phyloP scores from a whole-genome alignment of 257 asterid species.

The Mentha longifolia region DNA sequence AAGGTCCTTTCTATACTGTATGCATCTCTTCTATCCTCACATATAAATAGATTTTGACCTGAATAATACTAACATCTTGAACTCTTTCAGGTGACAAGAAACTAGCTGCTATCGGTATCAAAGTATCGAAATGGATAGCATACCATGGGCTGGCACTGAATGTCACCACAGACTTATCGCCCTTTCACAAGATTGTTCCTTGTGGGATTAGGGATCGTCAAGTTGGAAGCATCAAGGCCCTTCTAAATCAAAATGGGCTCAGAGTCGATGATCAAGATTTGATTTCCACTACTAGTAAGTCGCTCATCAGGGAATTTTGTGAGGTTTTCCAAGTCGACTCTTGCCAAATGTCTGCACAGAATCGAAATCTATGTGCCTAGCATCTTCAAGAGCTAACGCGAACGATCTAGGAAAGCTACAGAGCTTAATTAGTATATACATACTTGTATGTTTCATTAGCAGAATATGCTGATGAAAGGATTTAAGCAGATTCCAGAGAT shows the following conservation, averaged over 20 bases:
- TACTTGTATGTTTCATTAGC: too few species aligned
- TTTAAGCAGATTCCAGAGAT: too few species aligned
- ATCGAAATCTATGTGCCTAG: background rate
- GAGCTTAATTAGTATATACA: too few species aligned
- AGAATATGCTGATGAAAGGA: too few species aligned
- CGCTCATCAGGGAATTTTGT: conserved; percentile 61
- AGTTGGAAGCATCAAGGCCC: conserved; percentile 75
- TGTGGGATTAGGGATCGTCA: conserved; percentile 81
- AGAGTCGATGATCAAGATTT: conserved; percentile 46
- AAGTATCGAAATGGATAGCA: conserved; percentile 76
- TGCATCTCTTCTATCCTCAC: background rate
- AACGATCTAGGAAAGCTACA: background rate
- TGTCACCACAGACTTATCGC: conserved; percentile 65
- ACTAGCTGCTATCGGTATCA: conserved; percentile 85
- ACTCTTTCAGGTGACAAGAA: conserved; percentile 62
- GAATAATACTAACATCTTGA: conserved; percentile 8
- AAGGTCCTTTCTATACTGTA: background rate
- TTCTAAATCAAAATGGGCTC: conserved; percentile 40
- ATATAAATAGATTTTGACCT: background rate
- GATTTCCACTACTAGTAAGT: conserved; percentile 51
- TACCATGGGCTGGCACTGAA: conserved; percentile 87
- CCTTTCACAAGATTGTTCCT: conserved; percentile 69
- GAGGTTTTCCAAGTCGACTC: conserved; percentile 74
- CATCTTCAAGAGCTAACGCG: background rate
- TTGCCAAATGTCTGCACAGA: conserved; percentile 29